Percentiles rank a stretch among this genome's conserved stretches.
These are phyloP conservation scores for Xylaria digitata DNA, from an alignment of 2,329 filamentous ascomycete genomes.

Conservation along the genomic window DNA sequence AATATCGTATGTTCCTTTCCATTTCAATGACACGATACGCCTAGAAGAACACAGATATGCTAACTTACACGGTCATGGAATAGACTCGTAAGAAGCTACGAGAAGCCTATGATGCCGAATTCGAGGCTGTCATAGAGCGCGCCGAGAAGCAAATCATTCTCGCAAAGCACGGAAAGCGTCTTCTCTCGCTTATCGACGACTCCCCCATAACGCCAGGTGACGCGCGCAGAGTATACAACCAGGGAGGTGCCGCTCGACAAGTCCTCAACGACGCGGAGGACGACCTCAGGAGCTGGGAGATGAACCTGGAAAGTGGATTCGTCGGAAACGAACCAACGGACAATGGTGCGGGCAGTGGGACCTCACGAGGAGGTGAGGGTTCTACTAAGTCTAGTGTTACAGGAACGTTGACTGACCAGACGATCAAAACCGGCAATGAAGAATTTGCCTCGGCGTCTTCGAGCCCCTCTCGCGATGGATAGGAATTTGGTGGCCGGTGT, in stretches of 20 bases:
- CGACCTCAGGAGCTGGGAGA: conserved; percentile 80
- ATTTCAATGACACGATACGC: background rate
- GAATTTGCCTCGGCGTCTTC: conserved; percentile 32
- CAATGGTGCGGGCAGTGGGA: conserved; percentile 9
- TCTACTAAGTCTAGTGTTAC: conserved; percentile 28
- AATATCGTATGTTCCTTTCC: conserved; percentile 76
- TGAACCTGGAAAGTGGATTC: conserved; percentile 14
- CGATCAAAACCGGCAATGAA: conserved; percentile 27
- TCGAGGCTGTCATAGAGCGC: conserved; percentile 91
- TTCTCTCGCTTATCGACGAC: conserved; percentile 89
- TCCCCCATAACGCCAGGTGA: conserved; percentile 90
- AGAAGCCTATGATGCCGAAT: conserved; percentile 90
- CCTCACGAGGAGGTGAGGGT: conserved; percentile 36
- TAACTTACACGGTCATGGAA: background rate
- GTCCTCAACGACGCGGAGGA: conserved; percentile 93
- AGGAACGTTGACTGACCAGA: conserved; percentile 32
- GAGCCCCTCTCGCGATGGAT: conserved; percentile 17
- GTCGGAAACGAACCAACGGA: conserved; percentile 23
- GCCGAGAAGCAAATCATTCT: conserved; percentile 97
- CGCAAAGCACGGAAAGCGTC: conserved; percentile 86
- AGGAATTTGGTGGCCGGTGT: background rate
- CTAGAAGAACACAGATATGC: background rate
- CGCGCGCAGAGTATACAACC: conserved; percentile 73
- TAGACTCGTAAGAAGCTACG: conserved; percentile 96
- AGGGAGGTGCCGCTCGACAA: conserved; percentile 76